Evolutionary conservation across 768 basidiomycete genomes (phyloP).

Genomic region (Boletus sp.): DNA sequence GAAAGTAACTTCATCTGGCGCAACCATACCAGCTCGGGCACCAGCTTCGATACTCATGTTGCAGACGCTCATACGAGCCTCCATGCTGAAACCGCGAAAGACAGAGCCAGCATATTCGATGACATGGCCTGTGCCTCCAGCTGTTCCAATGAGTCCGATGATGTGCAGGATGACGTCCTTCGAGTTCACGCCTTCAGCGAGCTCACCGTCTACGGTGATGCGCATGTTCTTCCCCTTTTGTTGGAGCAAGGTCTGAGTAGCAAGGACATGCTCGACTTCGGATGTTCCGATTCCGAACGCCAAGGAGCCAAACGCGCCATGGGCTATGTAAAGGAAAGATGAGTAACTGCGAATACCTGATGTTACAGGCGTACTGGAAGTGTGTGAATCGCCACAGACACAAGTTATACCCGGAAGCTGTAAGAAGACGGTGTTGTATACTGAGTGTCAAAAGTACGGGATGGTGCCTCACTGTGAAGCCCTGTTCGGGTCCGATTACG

Average conservation of each 20-base stretch:
- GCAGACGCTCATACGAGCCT: constrained; percentile 86
- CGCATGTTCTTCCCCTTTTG: constrained; percentile 91
- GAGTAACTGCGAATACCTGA: neutral
- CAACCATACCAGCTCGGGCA: constrained; percentile 90
- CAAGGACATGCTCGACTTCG: constrained; percentile 91
- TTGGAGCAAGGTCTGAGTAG: constrained; percentile 86
- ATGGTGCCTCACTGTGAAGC: constrained; percentile 65
- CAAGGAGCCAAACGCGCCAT: constrained; percentile 89
- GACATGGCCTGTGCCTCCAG: constrained; percentile 87
- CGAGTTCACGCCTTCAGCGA: constrained; percentile 78
- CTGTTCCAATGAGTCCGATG: constrained; percentile 90
- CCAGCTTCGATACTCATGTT: constrained; percentile 97
- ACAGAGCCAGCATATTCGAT: constrained; percentile 92
- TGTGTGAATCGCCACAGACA: constrained; percentile 93
- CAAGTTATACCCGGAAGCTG: constrained; percentile 76
- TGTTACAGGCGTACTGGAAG: constrained; percentile 61
- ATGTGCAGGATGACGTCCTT: constrained; percentile 91
- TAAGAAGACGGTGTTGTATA: neutral
- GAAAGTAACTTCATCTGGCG: constrained; percentile 85
- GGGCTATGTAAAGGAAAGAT: constrained; percentile 45
- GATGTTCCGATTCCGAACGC: constrained; percentile 94
- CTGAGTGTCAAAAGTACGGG: neutral
- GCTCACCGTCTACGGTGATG: constrained; percentile 79
- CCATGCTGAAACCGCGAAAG: constrained; percentile 82
- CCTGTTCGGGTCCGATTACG: constrained; percentile 91